Evolutionary conservation across 345 rosid species (phyloP), one percentile per base, ranked within the genome.

Genomic region (Pugionium dolabratum): DNA sequence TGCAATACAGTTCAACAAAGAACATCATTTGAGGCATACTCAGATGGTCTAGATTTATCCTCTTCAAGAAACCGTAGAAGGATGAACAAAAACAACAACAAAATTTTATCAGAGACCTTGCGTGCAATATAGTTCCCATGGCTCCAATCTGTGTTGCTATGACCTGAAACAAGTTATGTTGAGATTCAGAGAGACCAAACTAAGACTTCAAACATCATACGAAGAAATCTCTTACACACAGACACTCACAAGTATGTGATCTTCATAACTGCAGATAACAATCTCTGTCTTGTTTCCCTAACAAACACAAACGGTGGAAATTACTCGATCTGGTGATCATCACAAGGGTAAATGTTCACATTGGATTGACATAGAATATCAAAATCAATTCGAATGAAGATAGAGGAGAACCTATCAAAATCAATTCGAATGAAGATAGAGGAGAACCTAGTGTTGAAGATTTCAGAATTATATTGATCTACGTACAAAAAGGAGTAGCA

Each of bases 111-210:
- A 56, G 6, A 54, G 69, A 75, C 78, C 91, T 88, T 64, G 98
- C 96, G 44, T 84, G 90, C 46, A 92, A 76, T 58, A 89, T 75
- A 6, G 98, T 87, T 45, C 96, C 98, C 96, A 91, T 82, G 34
- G 87, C 76, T 78, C 89, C 98, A 60, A 89, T 82, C 72, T 91
- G 98, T 59, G 92, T 85, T 18, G 84, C 96, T 75, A 85, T 82
- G 41, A 89, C 92, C 98, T 89, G 83, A 75, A 62, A 62, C 47
- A 79, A 47, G 7, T 54, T 9, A 26, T 48, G 7, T 9, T 59
- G 34, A 67, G 32, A 25, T 62, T 76, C 50, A 62, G 53, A 66
- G 49, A 32, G 39, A 37, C 18, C 32, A 6, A 33, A 9, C 33
- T 1, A 37, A 3, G 48, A 54, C 30, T n/a, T 45, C 18, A 59